Evolutionary conservation across 2,329 filamentous ascomycete species (phyloP).

Genomic region (Paecilomyces niveus): DNA sequence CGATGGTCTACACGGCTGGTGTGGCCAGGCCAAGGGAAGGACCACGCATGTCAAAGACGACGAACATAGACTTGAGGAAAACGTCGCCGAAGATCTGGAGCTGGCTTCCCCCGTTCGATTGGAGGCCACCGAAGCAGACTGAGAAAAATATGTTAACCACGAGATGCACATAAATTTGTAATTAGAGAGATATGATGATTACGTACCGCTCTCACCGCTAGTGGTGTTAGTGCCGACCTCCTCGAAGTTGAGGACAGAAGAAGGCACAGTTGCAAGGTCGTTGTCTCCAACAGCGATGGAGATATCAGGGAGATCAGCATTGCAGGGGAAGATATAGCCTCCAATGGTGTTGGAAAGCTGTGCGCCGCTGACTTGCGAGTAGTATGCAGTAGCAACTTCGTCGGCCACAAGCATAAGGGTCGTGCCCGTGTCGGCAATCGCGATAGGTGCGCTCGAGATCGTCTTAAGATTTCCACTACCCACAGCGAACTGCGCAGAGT

Average conservation of each 20-base stretch:
- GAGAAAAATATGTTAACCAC: conserved; percentile 9
- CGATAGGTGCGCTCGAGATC: conserved; percentile 26
- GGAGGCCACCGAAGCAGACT: conserved; percentile 55
- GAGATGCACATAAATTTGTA: conserved; percentile 1
- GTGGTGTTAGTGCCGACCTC: conserved; percentile 39
- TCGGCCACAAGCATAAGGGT: conserved; percentile 57
- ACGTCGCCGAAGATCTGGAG: conserved; percentile 56
- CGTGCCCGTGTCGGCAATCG: conserved; percentile 63
- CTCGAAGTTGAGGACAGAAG: conserved; percentile 51
- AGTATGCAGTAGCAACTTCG: conserved; percentile 54
- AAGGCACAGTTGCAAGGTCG: conserved; percentile 47
- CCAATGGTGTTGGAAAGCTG: conserved; percentile 36
- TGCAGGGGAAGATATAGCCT: conserved; percentile 54
- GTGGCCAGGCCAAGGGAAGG: conserved; percentile 48
- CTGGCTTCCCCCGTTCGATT: conserved; percentile 49
- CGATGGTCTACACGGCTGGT: conserved; percentile 18
- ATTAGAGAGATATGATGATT: neutral
- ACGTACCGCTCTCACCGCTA: conserved; percentile 34
- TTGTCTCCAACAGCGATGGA: conserved; percentile 47
- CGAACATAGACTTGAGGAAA: conserved; percentile 54
- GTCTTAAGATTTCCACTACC: conserved; percentile 34
- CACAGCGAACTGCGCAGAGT: conserved; percentile 51
- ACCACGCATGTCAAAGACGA: conserved; percentile 49
- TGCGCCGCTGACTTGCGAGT: conserved; percentile 47
- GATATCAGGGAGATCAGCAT: conserved; percentile 46